Evolutionary conservation across 192 early-diverging fungal species (phyloP), one percentile per base, ranked within the genome.

Genomic region (Kickxella alabastrina): DNA sequence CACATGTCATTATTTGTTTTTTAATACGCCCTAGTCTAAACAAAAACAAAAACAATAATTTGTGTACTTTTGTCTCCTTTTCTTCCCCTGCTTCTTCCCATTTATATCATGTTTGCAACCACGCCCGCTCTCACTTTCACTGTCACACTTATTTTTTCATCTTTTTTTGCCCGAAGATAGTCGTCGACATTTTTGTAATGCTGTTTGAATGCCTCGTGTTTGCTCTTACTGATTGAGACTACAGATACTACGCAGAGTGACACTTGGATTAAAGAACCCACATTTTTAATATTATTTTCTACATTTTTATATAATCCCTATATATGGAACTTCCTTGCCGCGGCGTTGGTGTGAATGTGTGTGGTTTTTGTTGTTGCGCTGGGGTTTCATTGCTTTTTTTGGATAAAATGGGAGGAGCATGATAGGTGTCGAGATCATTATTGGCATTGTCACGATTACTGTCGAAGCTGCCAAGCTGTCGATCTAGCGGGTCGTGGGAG

Each of bases 361-460:
- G n/a, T n/a, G n/a, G n/a, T n/a, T n/a, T n/a, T n/a, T n/a, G n/a
- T n/a, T n/a, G n/a, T n/a, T n/a, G n/a, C n/a, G n/a, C n/a, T n/a
- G n/a, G n/a, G n/a, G n/a, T n/a, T n/a, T n/a, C n/a, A n/a, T n/a
- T n/a, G n/a, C n/a, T n/a, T n/a, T n/a, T n/a, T n/a, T n/a, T n/a
- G n/a, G n/a, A n/a, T n/a, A n/a, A n/a, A n/a, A n/a, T n/a, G 6
- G 31, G 31, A 32, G 31, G 12, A 32, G 31, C 31, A 12, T 32
- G 31, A 8, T 74, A 66, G 70, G 70, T 54, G 80, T 90, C 54
- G 86, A 88, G 52, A 90, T 90, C 52, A 54, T 87, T 10, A 83
- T 90, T 49, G 88, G 83, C 13, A 75, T 85, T 17, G 80, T 88
- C 10, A 90, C 88, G 6, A 90, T 86, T 21, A 79, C 77, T 15